These are phyloP conservation scores for Mycena venus DNA, from an alignment of 768 basidiomycete genomes.

Conservation along the genomic window DNA sequence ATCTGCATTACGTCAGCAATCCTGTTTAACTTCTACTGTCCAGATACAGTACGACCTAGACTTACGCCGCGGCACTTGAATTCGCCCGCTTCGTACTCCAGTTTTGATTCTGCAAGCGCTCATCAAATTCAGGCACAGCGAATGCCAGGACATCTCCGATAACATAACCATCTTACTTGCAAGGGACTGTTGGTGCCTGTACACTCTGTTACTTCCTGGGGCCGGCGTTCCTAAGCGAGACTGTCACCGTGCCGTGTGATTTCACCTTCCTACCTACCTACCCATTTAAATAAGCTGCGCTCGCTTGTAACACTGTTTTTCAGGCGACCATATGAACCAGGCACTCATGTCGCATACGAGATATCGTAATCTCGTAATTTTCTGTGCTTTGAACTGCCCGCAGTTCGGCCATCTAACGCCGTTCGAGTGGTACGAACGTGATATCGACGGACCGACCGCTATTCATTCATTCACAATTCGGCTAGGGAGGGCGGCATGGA, in stretches of 20 bases:
- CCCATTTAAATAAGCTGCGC: not conserved
- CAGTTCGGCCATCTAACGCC: not conserved
- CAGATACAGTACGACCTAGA: not conserved
- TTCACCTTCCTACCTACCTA: not conserved
- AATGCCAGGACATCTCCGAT: not conserved
- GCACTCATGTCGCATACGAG: not conserved
- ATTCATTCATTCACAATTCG: not conserved
- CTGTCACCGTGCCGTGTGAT: too few species aligned
- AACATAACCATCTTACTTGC: not conserved
- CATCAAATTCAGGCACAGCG: not conserved
- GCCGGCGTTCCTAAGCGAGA: too few species aligned
- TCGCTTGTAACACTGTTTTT: not conserved
- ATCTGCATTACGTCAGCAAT: not conserved
- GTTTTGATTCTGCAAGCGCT: not conserved
- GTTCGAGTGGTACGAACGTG: not conserved
- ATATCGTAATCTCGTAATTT: constrained; percentile 1
- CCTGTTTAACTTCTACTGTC: too few species aligned
- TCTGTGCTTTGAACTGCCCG: not conserved
- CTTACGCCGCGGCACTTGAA: not conserved
- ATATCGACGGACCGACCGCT: not conserved
- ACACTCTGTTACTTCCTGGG: not conserved
- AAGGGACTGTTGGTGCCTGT: not conserved
- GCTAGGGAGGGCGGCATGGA: not conserved
- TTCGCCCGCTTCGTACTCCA: not conserved
- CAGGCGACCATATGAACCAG: not conserved